phyloP scores from a whole-genome alignment of 2,329 filamentous ascomycete species.

The Apiospora aurea region DNA sequence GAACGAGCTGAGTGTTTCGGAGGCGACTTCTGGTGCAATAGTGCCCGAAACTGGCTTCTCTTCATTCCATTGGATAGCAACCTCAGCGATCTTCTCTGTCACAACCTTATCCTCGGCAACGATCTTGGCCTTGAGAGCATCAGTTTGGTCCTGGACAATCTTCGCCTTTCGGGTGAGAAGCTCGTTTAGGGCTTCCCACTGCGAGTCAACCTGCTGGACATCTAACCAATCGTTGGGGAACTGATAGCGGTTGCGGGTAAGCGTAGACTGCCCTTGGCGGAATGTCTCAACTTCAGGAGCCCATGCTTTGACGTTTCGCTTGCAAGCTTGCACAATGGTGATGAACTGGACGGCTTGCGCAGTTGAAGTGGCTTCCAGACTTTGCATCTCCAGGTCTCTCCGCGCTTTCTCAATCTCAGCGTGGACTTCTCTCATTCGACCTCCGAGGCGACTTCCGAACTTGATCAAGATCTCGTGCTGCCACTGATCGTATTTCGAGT shows the following conservation, averaged over 20 bases:
- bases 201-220: constrained; percentile 94
- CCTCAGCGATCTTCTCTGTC: constrained; percentile 84
- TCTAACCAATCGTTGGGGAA: constrained; percentile 94
- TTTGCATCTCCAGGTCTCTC: constrained; percentile 88
- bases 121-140: constrained; percentile 94
- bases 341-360: constrained; percentile 98
- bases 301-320: constrained; percentile 92
- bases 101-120: constrained; percentile 92
- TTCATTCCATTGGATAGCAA: constrained; percentile 88
- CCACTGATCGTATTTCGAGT: constrained; percentile 99
- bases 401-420: constrained; percentile 90
- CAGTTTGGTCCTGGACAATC: constrained; percentile 95
- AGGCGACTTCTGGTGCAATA: constrained; percentile 88
- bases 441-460: constrained; percentile 88
- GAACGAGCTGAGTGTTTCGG: constrained; percentile 80
- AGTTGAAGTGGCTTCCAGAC: constrained; percentile 91
- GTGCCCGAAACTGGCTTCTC: constrained; percentile 97
- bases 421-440: constrained; percentile 90
- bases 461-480: constrained; percentile 96
- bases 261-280: constrained; percentile 90
- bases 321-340: constrained; percentile 95
- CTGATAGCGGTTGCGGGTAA: constrained; percentile 91
- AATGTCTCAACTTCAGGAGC: constrained; percentile 96
- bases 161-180: constrained; percentile 91
- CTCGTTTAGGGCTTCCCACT: constrained; percentile 94